Evolutionary conservation across 1,139 yeast genomes (phyloP).

Genomic region (Meyerozyma smithsonii): DNA sequence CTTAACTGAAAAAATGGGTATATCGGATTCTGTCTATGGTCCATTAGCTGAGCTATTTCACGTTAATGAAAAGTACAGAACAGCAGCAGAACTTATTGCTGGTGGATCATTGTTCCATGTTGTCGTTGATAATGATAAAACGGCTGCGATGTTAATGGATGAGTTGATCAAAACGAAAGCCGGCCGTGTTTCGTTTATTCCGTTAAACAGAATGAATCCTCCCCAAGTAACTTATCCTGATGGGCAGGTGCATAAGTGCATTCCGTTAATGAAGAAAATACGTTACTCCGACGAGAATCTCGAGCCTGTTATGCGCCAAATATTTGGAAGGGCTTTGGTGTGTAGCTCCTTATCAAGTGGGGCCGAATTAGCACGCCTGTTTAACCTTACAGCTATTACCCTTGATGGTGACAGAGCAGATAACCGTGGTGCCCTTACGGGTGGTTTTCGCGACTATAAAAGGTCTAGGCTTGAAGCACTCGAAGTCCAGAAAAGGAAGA

Average conservation of each 20-base stretch:
- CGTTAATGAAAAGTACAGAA: slow-evolving; percentile 77
- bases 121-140: slow-evolving; percentile 82
- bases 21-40: slow-evolving; percentile 67
- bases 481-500: slow-evolving; percentile 49
- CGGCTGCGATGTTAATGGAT: slow-evolving; percentile 76
- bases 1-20: slow-evolving; percentile 51
- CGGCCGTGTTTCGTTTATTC: slow-evolving; percentile 90
- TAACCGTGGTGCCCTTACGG: slow-evolving; percentile 76
- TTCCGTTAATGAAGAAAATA: slow-evolving; percentile 73
- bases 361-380: slow-evolving; percentile 58
- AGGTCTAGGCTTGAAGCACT: slow-evolving; percentile 69
- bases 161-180: slow-evolving; percentile 65
- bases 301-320: slow-evolving; percentile 65
- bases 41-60: slow-evolving; percentile 78
- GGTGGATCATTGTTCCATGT: slow-evolving; percentile 84
- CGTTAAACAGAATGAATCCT: slow-evolving; percentile 62
- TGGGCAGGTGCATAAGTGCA: slow-evolving; percentile 48
- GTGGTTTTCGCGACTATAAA: slow-evolving; percentile 78
- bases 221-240: slow-evolving; percentile 48
- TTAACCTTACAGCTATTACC: slow-evolving; percentile 73
- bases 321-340: slow-evolving; percentile 79
- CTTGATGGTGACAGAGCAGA: slow-evolving; percentile 90
- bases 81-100: slow-evolving; percentile 85
- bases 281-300: slow-evolving; percentile 50
- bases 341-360: slow-evolving; percentile 69